phyloP scores from a whole-genome alignment of 2,329 filamentous ascomycete species.

The Sporothrix euskadiensis region DNA sequence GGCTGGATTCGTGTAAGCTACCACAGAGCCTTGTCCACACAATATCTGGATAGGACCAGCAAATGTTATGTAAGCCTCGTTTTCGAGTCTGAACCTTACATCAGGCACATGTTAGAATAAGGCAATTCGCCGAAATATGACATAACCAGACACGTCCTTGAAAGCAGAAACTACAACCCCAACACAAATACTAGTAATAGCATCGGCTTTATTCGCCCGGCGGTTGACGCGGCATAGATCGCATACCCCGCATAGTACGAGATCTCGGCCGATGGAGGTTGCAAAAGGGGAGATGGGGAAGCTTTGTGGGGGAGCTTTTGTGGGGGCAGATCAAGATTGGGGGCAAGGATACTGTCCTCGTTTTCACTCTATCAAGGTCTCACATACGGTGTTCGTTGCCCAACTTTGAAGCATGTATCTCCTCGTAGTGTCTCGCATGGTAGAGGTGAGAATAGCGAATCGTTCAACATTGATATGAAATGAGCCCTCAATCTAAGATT shows the following conservation, averaged over 20 bases:
- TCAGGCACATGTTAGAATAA: not conserved
- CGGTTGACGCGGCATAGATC: not conserved
- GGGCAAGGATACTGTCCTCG: not conserved
- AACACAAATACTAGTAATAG: not conserved
- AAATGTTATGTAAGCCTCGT: not conserved
- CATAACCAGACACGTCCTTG: not conserved
- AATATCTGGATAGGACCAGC: no score
- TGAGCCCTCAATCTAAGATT: no score
- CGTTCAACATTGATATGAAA: no score
- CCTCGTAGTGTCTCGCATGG: not conserved
- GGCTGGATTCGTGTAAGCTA: not conserved
- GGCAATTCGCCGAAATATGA: not conserved
- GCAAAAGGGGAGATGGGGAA: not conserved
- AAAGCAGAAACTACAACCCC: no score
- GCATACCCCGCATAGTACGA: not conserved
- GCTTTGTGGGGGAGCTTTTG: not conserved
- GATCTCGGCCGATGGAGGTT: not conserved
- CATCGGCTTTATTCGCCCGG: slow-evolving; percentile 4
- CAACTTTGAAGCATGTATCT: not conserved
- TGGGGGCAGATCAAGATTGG: not conserved
- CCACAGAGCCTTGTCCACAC: no score
- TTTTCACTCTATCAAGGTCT: not conserved
- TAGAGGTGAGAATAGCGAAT: no score
- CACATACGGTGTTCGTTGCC: not conserved
- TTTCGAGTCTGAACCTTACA: not conserved